A percentile compares a stretch with the other conserved stretches of the same genome.
Conservation (phyloP, 2,329 filamentous ascomycete species). For the Pyrenophora graminea region DNA sequence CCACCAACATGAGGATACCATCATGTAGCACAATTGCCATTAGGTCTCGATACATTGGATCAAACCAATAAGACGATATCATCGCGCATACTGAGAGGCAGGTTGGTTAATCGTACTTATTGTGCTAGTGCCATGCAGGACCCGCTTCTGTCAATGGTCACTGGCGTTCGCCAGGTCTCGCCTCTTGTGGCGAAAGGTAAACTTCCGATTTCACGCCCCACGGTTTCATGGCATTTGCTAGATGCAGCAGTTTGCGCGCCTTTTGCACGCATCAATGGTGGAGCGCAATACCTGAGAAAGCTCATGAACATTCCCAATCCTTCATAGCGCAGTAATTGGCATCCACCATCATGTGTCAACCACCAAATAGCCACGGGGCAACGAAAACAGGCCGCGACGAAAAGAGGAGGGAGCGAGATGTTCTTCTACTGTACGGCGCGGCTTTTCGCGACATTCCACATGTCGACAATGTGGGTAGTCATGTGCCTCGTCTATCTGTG, state of each 20-base stretch:
- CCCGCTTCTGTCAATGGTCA: neutral
- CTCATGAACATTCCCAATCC: neutral
- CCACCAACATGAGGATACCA: no score
- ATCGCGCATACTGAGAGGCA: no score
- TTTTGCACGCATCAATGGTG: neutral
- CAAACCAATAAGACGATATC: no score
- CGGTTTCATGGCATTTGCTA: neutral
- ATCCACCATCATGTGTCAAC: conserved; percentile 8
- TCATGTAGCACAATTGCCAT: no score
- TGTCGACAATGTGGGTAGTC: conserved; percentile 18
- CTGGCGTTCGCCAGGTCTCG: neutral
- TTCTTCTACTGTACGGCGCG: conserved; percentile 31
- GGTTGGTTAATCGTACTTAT: neutral
- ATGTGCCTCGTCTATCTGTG: conserved; percentile 25
- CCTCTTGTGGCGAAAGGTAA: conserved; percentile 12
- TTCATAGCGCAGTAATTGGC: neutral
- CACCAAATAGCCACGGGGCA: neutral
- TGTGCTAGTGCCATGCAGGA: conserved; percentile 4
- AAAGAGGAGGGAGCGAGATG: conserved; percentile 33
- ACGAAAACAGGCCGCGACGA: conserved; percentile 13
- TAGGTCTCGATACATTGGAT: no score
- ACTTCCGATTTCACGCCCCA: conserved; percentile 9
- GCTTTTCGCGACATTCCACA: conserved; percentile 30
- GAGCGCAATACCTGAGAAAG: neutral
- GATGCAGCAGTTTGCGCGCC: neutral